phyloP scores from a whole-genome alignment of 2,329 filamentous ascomycete species.

The Alternaria infectoria region DNA sequence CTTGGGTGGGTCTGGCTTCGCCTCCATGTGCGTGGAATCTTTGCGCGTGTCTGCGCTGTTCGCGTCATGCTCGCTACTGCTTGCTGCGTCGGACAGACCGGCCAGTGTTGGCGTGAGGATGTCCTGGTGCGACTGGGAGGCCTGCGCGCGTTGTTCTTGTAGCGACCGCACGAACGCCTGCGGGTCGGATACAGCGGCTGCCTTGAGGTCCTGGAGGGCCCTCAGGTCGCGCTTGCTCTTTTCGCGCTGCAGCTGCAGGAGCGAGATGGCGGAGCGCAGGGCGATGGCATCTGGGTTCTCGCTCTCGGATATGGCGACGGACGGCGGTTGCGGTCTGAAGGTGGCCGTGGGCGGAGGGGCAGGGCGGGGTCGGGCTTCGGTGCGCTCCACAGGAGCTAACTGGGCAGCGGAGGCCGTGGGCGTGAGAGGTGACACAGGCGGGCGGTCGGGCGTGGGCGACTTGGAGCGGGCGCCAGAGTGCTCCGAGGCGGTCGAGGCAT shows the following conservation, averaged over 20 bases:
- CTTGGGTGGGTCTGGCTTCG: slow-evolving; percentile 15
- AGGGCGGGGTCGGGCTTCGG: slow-evolving; percentile 33
- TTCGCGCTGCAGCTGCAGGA: slow-evolving; percentile 84
- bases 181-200: slow-evolving; percentile 73
- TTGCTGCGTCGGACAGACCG: slow-evolving; percentile 41
- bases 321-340: slow-evolving; percentile 52
- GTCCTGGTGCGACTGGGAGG: slow-evolving; percentile 36
- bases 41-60: slow-evolving; percentile 32
- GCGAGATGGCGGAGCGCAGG: slow-evolving; percentile 80
- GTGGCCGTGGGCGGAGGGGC: slow-evolving; percentile 38
- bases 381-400: slow-evolving; percentile 38
- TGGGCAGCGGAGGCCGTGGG: slow-evolving; percentile 44
- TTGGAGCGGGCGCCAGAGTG: slow-evolving; percentile 32
- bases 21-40: slow-evolving; percentile 32
- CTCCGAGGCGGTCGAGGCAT: slow-evolving; percentile 29
- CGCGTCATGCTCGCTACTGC: slow-evolving; percentile 28
- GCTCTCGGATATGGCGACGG: slow-evolving; percentile 55
- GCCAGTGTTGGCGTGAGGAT: slow-evolving; percentile 48
- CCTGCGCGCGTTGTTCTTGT: slow-evolving; percentile 60
- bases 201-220: slow-evolving; percentile 71
- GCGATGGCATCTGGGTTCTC: slow-evolving; percentile 87
- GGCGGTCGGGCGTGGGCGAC: slow-evolving; percentile 44
- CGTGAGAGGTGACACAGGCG: slow-evolving; percentile 51
- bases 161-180: slow-evolving; percentile 74
- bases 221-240: slow-evolving; percentile 79